A percentile compares a stretch with the other conserved stretches of the same genome.
Evolutionary conservation across 345 rosid genomes (phyloP).

Genomic region (Salix koriyanagi): DNA sequence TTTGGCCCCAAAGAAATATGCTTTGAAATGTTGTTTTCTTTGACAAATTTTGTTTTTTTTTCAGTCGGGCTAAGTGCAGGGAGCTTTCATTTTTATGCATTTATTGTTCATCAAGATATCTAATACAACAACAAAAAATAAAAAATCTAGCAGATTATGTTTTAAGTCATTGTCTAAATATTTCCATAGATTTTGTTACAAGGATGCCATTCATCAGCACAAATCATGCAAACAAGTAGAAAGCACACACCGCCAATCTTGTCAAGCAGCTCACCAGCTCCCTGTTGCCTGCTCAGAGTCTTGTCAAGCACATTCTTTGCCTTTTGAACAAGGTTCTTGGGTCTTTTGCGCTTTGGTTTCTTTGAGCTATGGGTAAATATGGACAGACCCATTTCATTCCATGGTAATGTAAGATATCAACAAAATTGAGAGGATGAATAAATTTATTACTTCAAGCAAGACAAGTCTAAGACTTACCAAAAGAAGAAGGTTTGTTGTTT

Average conservation of each 20-base stretch:
- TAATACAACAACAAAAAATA: background rate
- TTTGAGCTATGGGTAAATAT: slow-evolving; percentile 54
- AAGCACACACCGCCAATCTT: slow-evolving; percentile 54
- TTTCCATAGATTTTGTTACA: background rate
- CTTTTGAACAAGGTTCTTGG: slow-evolving; percentile 46
- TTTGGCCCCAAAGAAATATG: background rate
- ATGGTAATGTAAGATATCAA: background rate
- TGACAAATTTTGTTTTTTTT: background rate
- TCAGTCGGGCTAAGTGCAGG: background rate
- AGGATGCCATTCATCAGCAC: background rate
- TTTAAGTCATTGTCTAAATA: background rate
- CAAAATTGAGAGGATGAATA: background rate
- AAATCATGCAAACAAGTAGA: background rate
- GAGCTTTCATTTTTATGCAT: background rate
- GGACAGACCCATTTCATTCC: slow-evolving; percentile 5
- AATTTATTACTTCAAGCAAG: slow-evolving; percentile 7
- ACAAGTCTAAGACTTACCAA: slow-evolving; percentile 44
- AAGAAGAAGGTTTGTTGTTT: slow-evolving; percentile 83
- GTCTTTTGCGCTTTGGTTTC: slow-evolving; percentile 56
- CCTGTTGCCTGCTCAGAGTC: slow-evolving; percentile 38
- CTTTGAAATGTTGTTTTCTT: background rate
- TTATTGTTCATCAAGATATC: background rate
- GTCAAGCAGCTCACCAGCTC: slow-evolving; percentile 48
- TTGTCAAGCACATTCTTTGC: slow-evolving; percentile 56
- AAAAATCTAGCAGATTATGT: background rate